A percentile compares a stretch with the other conserved stretches of the same genome.
Evolutionary conservation across 805 yeast species (phyloP).

Genomic region (Lipomyces yamadae): DNA sequence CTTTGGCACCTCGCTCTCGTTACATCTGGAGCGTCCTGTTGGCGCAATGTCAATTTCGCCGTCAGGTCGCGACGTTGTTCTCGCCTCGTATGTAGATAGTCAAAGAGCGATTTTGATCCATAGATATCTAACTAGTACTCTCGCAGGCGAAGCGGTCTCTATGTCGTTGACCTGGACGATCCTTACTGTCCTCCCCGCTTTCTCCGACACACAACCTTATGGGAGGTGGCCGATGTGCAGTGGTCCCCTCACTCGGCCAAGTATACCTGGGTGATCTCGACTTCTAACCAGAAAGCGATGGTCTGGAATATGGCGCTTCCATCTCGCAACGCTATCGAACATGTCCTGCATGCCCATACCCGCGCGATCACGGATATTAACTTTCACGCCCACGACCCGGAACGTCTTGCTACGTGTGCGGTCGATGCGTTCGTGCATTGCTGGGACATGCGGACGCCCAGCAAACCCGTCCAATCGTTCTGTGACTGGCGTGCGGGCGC

Average conservation of each 20-base stretch:
- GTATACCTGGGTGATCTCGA: slow-evolving; percentile 90
- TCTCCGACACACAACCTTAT: slow-evolving; percentile 87
- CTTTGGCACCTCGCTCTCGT: slow-evolving; percentile 80
- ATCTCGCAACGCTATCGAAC: slow-evolving; percentile 77
- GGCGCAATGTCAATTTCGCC: slow-evolving; percentile 66
- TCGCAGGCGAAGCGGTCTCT: slow-evolving; percentile 68
- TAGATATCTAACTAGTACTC: not conserved
- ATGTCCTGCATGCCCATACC: slow-evolving; percentile 84
- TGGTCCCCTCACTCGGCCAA: slow-evolving; percentile 92
- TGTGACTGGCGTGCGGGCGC: slow-evolving; percentile 98
- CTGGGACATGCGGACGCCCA: slow-evolving; percentile 89
- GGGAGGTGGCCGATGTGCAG: slow-evolving; percentile 99
- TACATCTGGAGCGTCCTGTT: slow-evolving; percentile 88
- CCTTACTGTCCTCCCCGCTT: slow-evolving; percentile 95
- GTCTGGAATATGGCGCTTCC: slow-evolving; percentile 86
- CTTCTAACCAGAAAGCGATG: slow-evolving; percentile 93
- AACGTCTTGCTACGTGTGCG: slow-evolving; percentile 86
- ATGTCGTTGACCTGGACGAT: slow-evolving; percentile 90
- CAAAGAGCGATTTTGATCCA: slow-evolving; percentile 31
- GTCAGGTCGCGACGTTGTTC: slow-evolving; percentile 85
- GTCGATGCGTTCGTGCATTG: slow-evolving; percentile 84
- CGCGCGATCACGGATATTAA: slow-evolving; percentile 96
- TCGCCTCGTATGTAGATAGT: slow-evolving; percentile 61
- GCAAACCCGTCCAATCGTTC: slow-evolving; percentile 69
- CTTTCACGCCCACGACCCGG: slow-evolving; percentile 87